A percentile compares a stretch with the other conserved stretches of the same genome.
These are phyloP conservation scores for Leccinum griseonigrum DNA, from an alignment of 1,284 basidiomycete genomes.

Conservation along the genomic window DNA sequence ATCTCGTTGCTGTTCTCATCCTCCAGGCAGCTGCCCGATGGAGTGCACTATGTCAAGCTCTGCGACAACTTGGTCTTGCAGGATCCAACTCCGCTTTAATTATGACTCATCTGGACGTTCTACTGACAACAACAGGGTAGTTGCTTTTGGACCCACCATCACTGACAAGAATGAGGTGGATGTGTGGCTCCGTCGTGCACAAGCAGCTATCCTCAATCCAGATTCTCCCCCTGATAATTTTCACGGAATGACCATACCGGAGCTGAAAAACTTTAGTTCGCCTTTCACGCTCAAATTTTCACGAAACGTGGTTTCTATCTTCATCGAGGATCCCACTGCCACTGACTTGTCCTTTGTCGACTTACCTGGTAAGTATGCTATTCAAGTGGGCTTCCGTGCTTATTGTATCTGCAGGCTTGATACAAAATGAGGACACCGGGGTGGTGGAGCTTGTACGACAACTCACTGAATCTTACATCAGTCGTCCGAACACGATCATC, in stretches of 20 bases:
- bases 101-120: conserved; percentile 32
- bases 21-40: conserved; percentile 49
- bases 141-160: conserved; percentile 40
- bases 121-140: conserved; percentile 12
- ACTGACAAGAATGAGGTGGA: conserved; percentile 45
- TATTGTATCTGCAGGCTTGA: conserved; percentile 40
- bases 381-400: not conserved
- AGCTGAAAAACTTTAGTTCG: conserved; percentile 28
- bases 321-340: conserved; percentile 43
- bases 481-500: conserved; percentile 48
- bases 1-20: not conserved
- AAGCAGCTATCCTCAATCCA: conserved; percentile 55
- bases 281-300: conserved; percentile 45
- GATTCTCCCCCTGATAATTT: conserved; percentile 34
- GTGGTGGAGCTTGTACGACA: conserved; percentile 45
- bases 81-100: conserved; percentile 44
- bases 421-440: conserved; percentile 48
- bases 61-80: conserved; percentile 48
- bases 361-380: conserved; percentile 40
- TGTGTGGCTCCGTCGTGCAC: conserved; percentile 54
- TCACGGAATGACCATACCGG: conserved; percentile 29
- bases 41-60: conserved; percentile 49
- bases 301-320: conserved; percentile 50
- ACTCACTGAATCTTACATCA: conserved; percentile 47
- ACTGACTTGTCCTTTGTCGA: conserved; percentile 51